Conservation (phyloP, 768 basidiomycete genomes). For the Jaapia argillacea region DNA sequence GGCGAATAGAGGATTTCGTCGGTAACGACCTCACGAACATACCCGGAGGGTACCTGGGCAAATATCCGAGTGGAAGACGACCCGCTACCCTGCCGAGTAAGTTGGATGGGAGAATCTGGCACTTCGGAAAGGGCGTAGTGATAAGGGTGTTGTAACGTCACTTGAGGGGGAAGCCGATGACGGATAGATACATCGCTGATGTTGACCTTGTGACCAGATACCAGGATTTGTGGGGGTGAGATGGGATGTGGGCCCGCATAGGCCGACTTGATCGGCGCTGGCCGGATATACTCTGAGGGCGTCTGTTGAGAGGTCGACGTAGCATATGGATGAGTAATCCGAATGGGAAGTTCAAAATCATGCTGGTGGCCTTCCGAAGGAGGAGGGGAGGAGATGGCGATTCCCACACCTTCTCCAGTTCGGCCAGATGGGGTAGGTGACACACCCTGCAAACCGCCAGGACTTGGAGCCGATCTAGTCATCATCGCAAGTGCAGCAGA, state of each 20-base stretch:
- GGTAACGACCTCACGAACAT: constrained; percentile 18
- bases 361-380: constrained; percentile 11
- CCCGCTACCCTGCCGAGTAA: constrained; percentile 10
- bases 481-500: neutral
- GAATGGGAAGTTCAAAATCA: constrained; percentile 10
- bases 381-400: constrained; percentile 31
- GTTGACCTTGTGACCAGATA: constrained; percentile 7
- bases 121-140: constrained; percentile 10
- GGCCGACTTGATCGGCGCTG: constrained; percentile 18
- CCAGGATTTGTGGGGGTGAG: constrained; percentile 8
- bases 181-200: constrained; percentile 22
- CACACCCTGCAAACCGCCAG: neutral
- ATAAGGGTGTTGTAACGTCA: constrained; percentile 3
- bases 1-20: constrained; percentile 22
- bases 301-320: neutral
- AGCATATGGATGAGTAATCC: constrained; percentile 26
- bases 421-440: constrained; percentile 22
- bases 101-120: constrained; percentile 9
- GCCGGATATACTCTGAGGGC: neutral
- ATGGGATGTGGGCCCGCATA: constrained; percentile 34
- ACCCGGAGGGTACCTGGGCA: constrained; percentile 18
- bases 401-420: constrained; percentile 22
- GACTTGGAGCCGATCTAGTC: neutral
- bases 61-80: constrained; percentile 12
- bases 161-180: constrained; percentile 26